Evolutionary conservation across 495 filamentous ascomycete species (phyloP).

Genomic region (Trypethelium eluteriae): DNA sequence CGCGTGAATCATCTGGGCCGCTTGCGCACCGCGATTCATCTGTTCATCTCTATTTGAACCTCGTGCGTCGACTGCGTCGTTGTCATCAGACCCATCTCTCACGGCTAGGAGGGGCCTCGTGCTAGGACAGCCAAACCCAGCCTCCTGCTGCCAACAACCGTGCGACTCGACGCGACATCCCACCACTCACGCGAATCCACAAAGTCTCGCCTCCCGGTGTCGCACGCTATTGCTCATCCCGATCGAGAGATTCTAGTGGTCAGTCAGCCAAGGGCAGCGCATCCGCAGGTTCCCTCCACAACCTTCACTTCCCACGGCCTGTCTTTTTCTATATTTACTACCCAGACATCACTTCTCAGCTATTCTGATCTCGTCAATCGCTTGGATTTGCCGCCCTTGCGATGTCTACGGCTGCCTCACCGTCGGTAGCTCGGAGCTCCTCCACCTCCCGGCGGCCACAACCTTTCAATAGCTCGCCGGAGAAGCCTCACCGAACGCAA

Average conservation of each 20-base stretch:
- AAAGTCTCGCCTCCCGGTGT: neutral
- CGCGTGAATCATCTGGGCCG: neutral
- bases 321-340: neutral
- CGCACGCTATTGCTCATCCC: neutral
- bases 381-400: neutral
- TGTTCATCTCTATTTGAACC: neutral
- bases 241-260: neutral
- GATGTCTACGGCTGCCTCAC: slow-evolving; percentile 48
- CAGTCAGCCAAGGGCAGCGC: too few relatives aligned
- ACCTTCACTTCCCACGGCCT: neutral
- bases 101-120: slow-evolving; percentile 3
- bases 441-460: slow-evolving; percentile 48
- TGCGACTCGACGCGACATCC: slow-evolving; percentile 1
- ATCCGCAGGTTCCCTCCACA: neutral
- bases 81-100: slow-evolving; percentile 1
- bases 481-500: slow-evolving; percentile 44
- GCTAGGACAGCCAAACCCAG: neutral
- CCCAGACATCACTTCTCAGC: neutral
- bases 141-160: slow-evolving; percentile 3
- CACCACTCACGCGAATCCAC: neutral
- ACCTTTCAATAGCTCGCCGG: slow-evolving; percentile 29
- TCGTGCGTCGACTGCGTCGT: neutral
- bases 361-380: neutral
- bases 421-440: slow-evolving; percentile 45
- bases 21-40: neutral